These are phyloP conservation scores for Herpetomonas muscarum DNA, from an alignment of 208 protist species.

Conservation along the genomic window DNA sequence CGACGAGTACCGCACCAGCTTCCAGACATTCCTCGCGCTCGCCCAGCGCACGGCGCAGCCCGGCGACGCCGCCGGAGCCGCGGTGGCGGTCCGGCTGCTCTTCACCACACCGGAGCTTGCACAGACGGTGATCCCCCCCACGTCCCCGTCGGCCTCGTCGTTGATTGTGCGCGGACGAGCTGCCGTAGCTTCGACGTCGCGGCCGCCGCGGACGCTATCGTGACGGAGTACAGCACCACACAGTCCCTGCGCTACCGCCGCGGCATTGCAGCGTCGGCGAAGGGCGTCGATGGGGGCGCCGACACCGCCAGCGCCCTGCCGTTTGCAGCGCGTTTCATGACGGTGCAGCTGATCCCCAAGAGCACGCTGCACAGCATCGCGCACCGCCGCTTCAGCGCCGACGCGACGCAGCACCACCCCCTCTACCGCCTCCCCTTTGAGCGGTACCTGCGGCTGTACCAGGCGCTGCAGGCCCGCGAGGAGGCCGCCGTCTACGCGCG, in stretches of 20 bases:
- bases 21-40: slow-evolving; percentile 16
- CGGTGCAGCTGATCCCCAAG: slow-evolving; percentile 83
- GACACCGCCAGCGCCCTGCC: not conserved
- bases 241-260: slow-evolving; percentile 57
- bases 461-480: slow-evolving; percentile 62
- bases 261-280: slow-evolving; percentile 17
- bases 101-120: slow-evolving; percentile 55
- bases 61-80: not conserved
- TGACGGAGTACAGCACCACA: slow-evolving; percentile 57
- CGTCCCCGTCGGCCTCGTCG: slow-evolving; percentile 59
- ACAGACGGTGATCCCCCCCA: slow-evolving; percentile 62
- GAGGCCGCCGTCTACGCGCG: slow-evolving; percentile 29
- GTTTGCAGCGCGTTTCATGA: slow-evolving; percentile 24
- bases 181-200: slow-evolving; percentile 38
- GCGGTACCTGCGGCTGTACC: slow-evolving; percentile 68
- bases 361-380: slow-evolving; percentile 66
- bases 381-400: slow-evolving; percentile 60
- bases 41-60: slow-evolving; percentile 13
- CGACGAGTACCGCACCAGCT: slow-evolving; percentile 12
- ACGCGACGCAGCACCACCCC: slow-evolving; percentile 53
- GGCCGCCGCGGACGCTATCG: slow-evolving; percentile 33
- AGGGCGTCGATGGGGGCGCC: not conserved
- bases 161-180: slow-evolving; percentile 72
- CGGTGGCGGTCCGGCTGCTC: slow-evolving; percentile 35
- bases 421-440: slow-evolving; percentile 64